Conservation (phyloP, 768 basidiomycete genomes). For the Leccinum boreale region DNA sequence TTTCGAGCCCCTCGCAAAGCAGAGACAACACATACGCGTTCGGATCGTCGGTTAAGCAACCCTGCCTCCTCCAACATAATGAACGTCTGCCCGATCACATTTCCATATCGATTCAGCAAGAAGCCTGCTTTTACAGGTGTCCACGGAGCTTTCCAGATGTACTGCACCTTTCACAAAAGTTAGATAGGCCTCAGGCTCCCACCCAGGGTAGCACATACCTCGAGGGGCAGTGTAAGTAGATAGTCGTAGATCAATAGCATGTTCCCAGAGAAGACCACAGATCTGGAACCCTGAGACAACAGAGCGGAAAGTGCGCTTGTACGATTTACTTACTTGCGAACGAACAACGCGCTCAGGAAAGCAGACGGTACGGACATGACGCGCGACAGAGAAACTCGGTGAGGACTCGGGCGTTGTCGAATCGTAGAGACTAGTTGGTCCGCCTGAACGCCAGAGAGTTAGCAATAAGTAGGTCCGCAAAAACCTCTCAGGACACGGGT, state of each 20-base stretch:
- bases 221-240: conserved; percentile 8
- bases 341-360: background rate
- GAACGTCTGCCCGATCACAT: conserved; percentile 10
- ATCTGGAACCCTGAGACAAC: background rate
- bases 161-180: background rate
- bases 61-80: conserved; percentile 5
- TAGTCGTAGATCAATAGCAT: conserved; percentile 8
- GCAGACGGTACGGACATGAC: background rate
- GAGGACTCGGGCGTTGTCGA: background rate
- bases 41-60: background rate
- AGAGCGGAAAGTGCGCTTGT: background rate
- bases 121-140: conserved; percentile 9
- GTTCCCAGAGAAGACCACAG: background rate
- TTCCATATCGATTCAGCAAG: conserved; percentile 16
- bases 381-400: background rate
- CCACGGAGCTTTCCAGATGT: conserved; percentile 18
- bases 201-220: conserved; percentile 5
- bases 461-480: background rate
- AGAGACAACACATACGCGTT: background rate
- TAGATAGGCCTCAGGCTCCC: background rate
- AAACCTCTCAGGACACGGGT: background rate
- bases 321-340: background rate
- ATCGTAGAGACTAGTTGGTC: background rate
- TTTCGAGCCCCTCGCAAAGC: background rate
- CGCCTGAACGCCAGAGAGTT: background rate